Evolutionary conservation across 805 yeast genomes (phyloP).

Genomic region (Sungouiella thailandica): DNA sequence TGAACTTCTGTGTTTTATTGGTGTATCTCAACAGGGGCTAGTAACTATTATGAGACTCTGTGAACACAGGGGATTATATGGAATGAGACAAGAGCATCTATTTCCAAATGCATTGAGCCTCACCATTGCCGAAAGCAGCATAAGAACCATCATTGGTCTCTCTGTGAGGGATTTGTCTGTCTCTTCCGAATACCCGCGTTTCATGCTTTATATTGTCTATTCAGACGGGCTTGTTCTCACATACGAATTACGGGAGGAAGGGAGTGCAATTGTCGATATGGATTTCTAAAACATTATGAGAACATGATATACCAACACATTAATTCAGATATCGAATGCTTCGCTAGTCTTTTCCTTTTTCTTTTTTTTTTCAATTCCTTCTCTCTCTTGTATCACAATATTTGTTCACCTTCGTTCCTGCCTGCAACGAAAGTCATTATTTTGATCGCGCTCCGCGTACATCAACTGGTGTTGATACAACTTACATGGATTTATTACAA

Average conservation of each 20-base stretch:
- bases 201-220: slow-evolving; percentile 27
- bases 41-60: slow-evolving; percentile 34
- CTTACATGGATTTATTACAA: slow-evolving; percentile 35
- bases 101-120: slow-evolving; percentile 32
- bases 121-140: slow-evolving; percentile 22
- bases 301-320: too few species aligned
- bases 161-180: slow-evolving; percentile 22
- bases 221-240: slow-evolving; percentile 27
- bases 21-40: slow-evolving; percentile 34
- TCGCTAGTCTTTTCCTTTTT: too few species aligned
- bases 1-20: slow-evolving; percentile 30
- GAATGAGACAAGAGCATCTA: slow-evolving; percentile 40
- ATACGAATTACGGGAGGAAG: slow-evolving; percentile 5
- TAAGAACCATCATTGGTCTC: slow-evolving; percentile 31
- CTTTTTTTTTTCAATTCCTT: not conserved
- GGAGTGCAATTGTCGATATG: too few species aligned
- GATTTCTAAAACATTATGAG: too few species aligned
- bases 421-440: too few species aligned
- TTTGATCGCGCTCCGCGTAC: too few species aligned
- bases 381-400: not conserved
- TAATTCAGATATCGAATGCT: too few species aligned
- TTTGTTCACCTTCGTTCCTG: too few species aligned
- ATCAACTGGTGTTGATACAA: too few species aligned
- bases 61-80: slow-evolving; percentile 30
- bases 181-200: slow-evolving; percentile 18